Base-by-base conservation (phyloP, 805 yeast genomes). In the Schwanniomyces polymorphus region DNA sequence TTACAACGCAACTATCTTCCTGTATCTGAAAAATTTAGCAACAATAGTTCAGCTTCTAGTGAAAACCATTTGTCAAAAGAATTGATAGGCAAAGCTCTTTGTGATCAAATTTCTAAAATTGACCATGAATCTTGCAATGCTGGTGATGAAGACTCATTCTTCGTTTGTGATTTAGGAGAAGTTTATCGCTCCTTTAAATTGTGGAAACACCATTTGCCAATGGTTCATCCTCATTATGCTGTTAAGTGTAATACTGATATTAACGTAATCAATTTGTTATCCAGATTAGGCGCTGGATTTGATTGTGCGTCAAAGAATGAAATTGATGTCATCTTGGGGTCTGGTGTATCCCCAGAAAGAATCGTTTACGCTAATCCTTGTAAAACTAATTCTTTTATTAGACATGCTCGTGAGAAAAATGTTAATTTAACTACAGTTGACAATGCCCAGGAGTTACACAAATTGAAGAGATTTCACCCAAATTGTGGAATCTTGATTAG, bases 361-460 rank as follows among this genome's bases (percentile, higher is more conserved):
- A 86, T 92, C 59, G 79, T 94, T 46, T 92, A 89, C 67, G 97
- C 98, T 12, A 90, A 92, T 60, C 97, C 99, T 10, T 88, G 97
- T 68, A 92, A 92, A 69, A 83, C 91, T n/a, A 79, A 82, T 42
- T 86, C 96, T 16, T 89, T 84, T 55, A 72, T 92, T 49, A 78
- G 94, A 54, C 85, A 75, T 61, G 94, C 97, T 2, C 61, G 72
- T n/a, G 64, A 70, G 16, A 56, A 64, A 25, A 70, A 74, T 11
- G 85, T 92, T 47, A 68, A 75, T 50, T 74, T 87, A 66, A 90
- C 96, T 59, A 92, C 97, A 1, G 91, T 90, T 62, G 99, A 92
- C 68, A 91, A 90, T 58, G 74, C 78, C 38, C 94, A 88, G 57
- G 99, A 92, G 70, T 74, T 92, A 56, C 71, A 75, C 72, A 92